Conservation (phyloP, 768 basidiomycete species). For the Termitomyces sp. region DNA sequence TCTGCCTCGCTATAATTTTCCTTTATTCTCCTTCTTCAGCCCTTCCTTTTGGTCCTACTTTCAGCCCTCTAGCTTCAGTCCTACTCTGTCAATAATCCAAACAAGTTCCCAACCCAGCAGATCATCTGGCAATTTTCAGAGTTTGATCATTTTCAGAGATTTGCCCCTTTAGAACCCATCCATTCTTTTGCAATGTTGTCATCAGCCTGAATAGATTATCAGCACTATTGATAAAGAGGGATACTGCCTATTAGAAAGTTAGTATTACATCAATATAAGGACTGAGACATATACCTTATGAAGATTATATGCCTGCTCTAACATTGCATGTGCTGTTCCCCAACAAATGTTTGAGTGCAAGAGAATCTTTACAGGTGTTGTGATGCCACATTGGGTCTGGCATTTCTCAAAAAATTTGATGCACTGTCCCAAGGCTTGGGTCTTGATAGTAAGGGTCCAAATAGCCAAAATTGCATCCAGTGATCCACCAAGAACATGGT, state of each 20-base stretch:
- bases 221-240: conserved; percentile 9
- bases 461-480: conserved; percentile 28
- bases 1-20: too few species aligned
- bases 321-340: too few species aligned
- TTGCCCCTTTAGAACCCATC: conserved; percentile 3
- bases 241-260: conserved; percentile 7
- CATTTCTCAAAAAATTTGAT: conserved; percentile 20
- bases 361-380: conserved; percentile 15
- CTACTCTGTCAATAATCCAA: too few species aligned
- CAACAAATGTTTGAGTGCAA: conserved; percentile 19
- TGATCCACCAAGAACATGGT: conserved; percentile 21
- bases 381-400: conserved; percentile 14
- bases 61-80: too few species aligned
- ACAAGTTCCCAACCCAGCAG: too few species aligned
- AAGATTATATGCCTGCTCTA: not conserved
- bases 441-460: conserved; percentile 26
- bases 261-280: not conserved
- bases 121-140: too few species aligned
- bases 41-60: too few species aligned
- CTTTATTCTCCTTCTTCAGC: too few species aligned
- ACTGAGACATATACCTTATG: conserved; percentile 1
- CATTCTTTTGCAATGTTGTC: conserved; percentile 4
- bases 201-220: conserved; percentile 9
- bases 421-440: conserved; percentile 19
- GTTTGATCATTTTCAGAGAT: too few species aligned